Percentiles rank a stretch among this genome's conserved stretches.
Evolutionary conservation across 805 yeast species (phyloP).

Genomic region (Ogataea nakhonphanomensis): DNA sequence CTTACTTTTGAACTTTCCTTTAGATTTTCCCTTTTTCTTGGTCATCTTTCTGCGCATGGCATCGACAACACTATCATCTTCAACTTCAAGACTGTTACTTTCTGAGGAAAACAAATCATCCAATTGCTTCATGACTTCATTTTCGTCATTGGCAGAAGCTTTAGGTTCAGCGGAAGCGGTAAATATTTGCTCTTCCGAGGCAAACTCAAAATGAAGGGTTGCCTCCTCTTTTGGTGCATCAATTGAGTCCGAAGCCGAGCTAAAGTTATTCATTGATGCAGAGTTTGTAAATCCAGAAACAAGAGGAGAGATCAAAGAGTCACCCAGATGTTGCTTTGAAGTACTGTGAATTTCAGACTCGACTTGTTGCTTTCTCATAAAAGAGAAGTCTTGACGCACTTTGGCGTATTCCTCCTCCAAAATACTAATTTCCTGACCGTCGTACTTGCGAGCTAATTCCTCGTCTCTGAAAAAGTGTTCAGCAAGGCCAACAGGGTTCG

Average conservation of each 20-base stretch:
- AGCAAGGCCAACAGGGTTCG: not conserved
- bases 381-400: conserved; percentile 7
- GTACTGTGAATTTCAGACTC: not conserved
- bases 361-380: not conserved
- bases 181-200: conserved; percentile 19
- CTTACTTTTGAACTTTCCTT: not conserved
- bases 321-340: not conserved
- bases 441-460: conserved; percentile 16
- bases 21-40: conserved; percentile 5
- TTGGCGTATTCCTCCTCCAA: conserved; percentile 6
- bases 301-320: not conserved
- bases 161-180: not conserved
- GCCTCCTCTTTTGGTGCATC: conserved; percentile 3
- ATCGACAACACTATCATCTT: conserved; percentile 2
- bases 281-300: not conserved
- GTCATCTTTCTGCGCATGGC: conserved; percentile 1
- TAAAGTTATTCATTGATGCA: not conserved
- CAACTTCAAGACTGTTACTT: conserved; percentile 2
- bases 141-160: not conserved
- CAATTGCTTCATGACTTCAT: conserved; percentile 5
- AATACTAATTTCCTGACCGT: conserved; percentile 9
- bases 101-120: conserved; percentile 4
- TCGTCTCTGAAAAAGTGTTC: conserved; percentile 21
- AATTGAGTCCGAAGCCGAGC: not conserved
- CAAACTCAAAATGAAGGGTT: conserved; percentile 22